Evolutionary conservation across 495 filamentous ascomycete species (phyloP), one percentile per base, ranked within the genome.

Genomic region (Terfezia claveryi): DNA sequence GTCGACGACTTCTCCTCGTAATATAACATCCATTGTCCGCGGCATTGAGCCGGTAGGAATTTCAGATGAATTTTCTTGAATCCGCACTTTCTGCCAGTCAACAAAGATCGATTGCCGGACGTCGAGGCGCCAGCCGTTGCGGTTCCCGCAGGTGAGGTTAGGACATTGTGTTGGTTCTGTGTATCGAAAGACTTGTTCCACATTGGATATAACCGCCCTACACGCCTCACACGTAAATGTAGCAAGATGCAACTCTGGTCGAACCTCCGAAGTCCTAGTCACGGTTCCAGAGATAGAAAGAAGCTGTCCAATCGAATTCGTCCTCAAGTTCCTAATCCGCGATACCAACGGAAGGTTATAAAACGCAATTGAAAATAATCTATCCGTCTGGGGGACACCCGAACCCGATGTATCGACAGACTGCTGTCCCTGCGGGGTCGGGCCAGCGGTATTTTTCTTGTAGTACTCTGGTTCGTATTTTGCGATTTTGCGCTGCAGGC

Each of bases 1-100:
- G 61, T 98, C 91, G 2, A 99, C 91, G 70, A 96, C 93, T 69
- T 99, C 91, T 56, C 92, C 92, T 57, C 92, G 79, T n/a, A 99
- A 70, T 60, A 99, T 94, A 23, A 99, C 80, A 61, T 99, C 91
- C 79, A 99, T 87, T 5, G 91, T 99, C 46, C 91, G 78, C 4
- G 91, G 91, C 91, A 99, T 99, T 68, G 87, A 94, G 44, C 91
- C 91, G 1, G 91, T 99, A 0, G 91, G 91, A 51, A 99, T 99
- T 67, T 99, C 91, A 16, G 87, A 88, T 53, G 85, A 91, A 66
- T 94, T 96, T 69, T 99, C 91, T 68, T 99, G 91, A 36, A 96
- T 82, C 53, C 92, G 80, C 23, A 96, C 84, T 66, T 96, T 96
- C 60, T 99, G 91, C 91, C 91, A 99, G 68, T 99, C 91, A 20